These are phyloP conservation scores for Lactuca sativa DNA, from an alignment of 129 eudicot species.

Conservation along the genomic window DNA sequence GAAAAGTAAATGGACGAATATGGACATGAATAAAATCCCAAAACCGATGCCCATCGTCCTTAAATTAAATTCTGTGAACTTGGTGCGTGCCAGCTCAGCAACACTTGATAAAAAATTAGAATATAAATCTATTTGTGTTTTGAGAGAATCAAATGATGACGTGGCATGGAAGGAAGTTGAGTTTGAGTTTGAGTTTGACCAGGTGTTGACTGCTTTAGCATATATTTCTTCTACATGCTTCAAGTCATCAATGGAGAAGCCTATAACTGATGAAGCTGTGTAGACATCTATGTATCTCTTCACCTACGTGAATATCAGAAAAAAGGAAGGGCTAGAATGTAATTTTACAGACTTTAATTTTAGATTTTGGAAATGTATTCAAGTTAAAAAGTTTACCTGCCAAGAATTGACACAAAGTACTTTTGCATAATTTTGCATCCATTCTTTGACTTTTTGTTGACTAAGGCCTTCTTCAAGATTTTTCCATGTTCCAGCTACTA, in stretches of 20 bases:
- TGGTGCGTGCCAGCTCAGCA: constrained; percentile 85
- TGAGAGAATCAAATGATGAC: constrained; percentile 43
- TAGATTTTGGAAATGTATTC: background rate
- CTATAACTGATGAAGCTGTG: constrained; percentile 84
- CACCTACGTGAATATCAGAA: constrained; percentile 56
- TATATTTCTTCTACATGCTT: constrained; percentile 58
- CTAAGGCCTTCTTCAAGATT: constrained; percentile 35
- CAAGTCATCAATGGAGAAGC: constrained; percentile 83
- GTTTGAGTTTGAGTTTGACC: constrained; percentile 33
- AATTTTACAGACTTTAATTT: background rate
- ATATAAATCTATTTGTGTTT: constrained; percentile 62
- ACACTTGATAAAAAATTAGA: constrained; percentile 59
- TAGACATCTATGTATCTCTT: constrained; percentile 93
- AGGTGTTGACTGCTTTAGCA: constrained; percentile 51
- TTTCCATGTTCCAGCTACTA: constrained; percentile 77
- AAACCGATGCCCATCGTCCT: constrained; percentile 74
- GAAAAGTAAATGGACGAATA: constrained; percentile 50
- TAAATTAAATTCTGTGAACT: constrained; percentile 92
- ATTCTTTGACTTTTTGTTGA: constrained; percentile 34
- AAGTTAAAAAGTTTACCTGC: constrained; percentile 55
- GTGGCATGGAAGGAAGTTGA: constrained; percentile 24
- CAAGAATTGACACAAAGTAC: constrained; percentile 86
- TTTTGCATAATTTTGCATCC: constrained; percentile 79
- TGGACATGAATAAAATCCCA: constrained; percentile 62
- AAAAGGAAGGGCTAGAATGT: background rate